Evolutionary conservation across 176 grass and related monocot species (phyloP).

Genomic region (Urochloa ruziziensis): DNA sequence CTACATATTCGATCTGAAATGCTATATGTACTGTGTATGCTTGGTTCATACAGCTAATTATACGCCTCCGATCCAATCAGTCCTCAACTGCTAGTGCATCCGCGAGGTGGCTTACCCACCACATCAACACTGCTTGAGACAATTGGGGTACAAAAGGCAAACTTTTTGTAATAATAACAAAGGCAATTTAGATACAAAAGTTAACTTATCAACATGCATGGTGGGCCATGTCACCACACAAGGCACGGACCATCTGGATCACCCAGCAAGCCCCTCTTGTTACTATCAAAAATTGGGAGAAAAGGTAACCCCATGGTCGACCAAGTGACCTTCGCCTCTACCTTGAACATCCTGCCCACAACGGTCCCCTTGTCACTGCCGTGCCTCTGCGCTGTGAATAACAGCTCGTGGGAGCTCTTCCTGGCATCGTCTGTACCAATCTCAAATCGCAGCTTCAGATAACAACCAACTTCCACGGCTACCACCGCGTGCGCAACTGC

Average conservation of each 20-base stretch:
- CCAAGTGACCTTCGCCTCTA: not conserved
- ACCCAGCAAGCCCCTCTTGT: not conserved
- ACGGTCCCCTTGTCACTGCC: not conserved
- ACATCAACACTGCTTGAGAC: too few relatives aligned
- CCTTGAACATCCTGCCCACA: not conserved
- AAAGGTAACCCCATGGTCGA: not conserved
- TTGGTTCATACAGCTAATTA: too few relatives aligned
- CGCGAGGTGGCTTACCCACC: too few relatives aligned
- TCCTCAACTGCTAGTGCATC: too few relatives aligned
- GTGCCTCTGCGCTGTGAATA: not conserved
- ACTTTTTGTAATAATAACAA: not conserved
- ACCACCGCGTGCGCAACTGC: not conserved
- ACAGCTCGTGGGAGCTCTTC: not conserved
- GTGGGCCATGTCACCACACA: not conserved
- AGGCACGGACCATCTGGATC: not conserved
- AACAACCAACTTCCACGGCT: not conserved
- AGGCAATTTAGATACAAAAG: not conserved
- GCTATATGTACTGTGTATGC: too few relatives aligned
- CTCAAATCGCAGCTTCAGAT: not conserved
- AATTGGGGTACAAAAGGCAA: not conserved
- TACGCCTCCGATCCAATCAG: too few relatives aligned
- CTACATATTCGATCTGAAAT: too few relatives aligned
- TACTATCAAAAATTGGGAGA: not conserved
- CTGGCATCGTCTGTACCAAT: not conserved
- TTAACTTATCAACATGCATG: not conserved